These are phyloP conservation scores for Collybia sp. DNA, from an alignment of 768 basidiomycete genomes.

Conservation along the genomic window DNA sequence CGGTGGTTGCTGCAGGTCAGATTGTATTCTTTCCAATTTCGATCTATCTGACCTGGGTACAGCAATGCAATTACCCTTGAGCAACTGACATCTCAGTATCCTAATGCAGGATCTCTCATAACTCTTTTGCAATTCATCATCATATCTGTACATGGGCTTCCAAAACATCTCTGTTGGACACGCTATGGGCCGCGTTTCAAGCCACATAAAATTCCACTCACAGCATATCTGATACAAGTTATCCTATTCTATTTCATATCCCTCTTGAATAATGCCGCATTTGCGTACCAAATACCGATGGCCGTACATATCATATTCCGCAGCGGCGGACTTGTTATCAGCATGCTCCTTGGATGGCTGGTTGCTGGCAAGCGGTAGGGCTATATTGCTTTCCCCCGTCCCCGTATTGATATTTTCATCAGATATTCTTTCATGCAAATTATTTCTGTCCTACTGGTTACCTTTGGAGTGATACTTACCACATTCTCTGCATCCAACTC, in stretches of 20 bases:
- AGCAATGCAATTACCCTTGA: constrained; percentile 82
- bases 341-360: constrained; percentile 75
- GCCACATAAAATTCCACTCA: constrained; percentile 64
- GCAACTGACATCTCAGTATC: constrained; percentile 62
- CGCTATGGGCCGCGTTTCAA: constrained; percentile 50
- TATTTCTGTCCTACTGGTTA: constrained; percentile 75
- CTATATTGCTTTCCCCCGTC: not conserved
- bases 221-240: constrained; percentile 76
- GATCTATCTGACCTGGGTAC: not conserved
- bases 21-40: not conserved
- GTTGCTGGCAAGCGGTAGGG: constrained; percentile 58
- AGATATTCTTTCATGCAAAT: constrained; percentile 67
- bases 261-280: constrained; percentile 87
- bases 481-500: constrained; percentile 69
- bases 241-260: constrained; percentile 76
- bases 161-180: constrained; percentile 52
- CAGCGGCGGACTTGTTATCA: constrained; percentile 81
- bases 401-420: constrained; percentile 6
- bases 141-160: constrained; percentile 72
- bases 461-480: constrained; percentile 71
- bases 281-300: constrained; percentile 85
- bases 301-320: constrained; percentile 92
- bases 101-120: constrained; percentile 74
- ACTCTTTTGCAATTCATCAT: constrained; percentile 84
- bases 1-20: constrained; percentile 83